phyloP scores from a whole-genome alignment of 129 eudicot genomes.

The Cynara cardunculus region DNA sequence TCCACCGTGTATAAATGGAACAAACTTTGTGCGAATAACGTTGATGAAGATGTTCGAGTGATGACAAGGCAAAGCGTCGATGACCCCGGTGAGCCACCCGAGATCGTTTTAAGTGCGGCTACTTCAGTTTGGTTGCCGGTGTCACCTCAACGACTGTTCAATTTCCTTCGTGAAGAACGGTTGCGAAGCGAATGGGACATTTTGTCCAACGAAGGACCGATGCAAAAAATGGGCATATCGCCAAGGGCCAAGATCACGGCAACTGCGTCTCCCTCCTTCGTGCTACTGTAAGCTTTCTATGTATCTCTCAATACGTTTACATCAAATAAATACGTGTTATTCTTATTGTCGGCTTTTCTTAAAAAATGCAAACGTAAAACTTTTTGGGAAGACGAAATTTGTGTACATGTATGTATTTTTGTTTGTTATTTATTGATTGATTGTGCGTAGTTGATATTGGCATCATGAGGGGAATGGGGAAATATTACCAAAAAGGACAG shows the following conservation, averaged over 20 bases:
- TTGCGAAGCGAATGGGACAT: too few relatives aligned
- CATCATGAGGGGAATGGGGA: neutral
- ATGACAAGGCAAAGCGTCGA: slow-evolving; percentile 94
- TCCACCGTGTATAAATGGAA: slow-evolving; percentile 91
- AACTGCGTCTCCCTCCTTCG: slow-evolving; percentile 96
- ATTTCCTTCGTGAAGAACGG: slow-evolving; percentile 83
- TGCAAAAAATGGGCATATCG: slow-evolving; percentile 98
- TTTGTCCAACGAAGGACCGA: slow-evolving; percentile 90
- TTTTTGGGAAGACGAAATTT: neutral
- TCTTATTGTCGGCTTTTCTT: neutral
- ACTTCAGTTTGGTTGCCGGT: slow-evolving; percentile 96
- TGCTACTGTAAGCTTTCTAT: slow-evolving; percentile 71
- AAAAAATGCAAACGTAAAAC: neutral
- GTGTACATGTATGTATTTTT: neutral
- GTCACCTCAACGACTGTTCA: slow-evolving; percentile 75
- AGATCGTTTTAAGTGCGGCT: slow-evolving; percentile 89
- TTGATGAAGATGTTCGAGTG: slow-evolving; percentile 82
- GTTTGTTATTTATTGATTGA: neutral
- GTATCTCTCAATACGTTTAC: too few relatives aligned
- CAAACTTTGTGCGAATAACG: slow-evolving; percentile 64
- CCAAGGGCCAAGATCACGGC: slow-evolving; percentile 95
- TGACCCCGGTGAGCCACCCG: too few relatives aligned
- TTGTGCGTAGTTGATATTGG: neutral
- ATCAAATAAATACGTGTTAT: neutral
- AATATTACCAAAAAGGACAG: slow-evolving; percentile 11